Percentiles rank a stretch among this genome's conserved stretches.
phyloP scores from a whole-genome alignment of 2,329 filamentous ascomycete species.

The Talaromyces sp. region DNA sequence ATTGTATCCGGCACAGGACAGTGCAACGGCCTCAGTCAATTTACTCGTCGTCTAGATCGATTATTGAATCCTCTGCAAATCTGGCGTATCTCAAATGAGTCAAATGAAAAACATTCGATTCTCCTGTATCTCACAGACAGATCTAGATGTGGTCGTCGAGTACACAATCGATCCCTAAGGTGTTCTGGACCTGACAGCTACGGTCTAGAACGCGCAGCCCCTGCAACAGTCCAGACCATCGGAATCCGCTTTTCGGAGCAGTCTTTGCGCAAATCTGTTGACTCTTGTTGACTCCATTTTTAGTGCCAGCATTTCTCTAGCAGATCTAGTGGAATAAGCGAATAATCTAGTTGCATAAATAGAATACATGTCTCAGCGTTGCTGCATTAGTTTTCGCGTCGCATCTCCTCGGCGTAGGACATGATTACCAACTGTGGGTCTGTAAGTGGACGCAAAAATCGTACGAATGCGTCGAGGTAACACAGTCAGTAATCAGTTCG shows the following conservation, averaged over 20 bases:
- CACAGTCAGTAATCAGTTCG: not conserved
- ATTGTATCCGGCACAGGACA: not conserved
- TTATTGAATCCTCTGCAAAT: not conserved
- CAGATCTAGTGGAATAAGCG: not conserved
- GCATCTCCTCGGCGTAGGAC: not conserved
- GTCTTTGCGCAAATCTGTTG: not conserved
- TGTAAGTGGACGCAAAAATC: not conserved
- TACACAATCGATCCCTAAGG: not conserved
- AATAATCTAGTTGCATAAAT: not conserved
- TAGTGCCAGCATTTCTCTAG: not conserved
- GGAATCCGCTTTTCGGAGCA: not conserved
- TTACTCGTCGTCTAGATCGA: not conserved
- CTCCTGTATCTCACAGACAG: not conserved
- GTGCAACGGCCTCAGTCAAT: not conserved
- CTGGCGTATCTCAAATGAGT: not conserved
- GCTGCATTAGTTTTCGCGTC: not conserved
- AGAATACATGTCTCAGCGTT: not conserved
- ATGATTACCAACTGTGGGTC: not conserved
- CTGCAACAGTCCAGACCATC: not conserved
- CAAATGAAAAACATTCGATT: not conserved
- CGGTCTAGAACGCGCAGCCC: not conserved
- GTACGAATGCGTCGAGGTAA: not conserved
- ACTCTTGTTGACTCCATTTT: not conserved
- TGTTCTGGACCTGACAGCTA: slow-evolving; percentile 1
- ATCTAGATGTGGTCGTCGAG: slow-evolving; percentile 1